Evolutionary conservation across 352 stramenopile species (phyloP), one percentile per base, ranked within the genome.

Genomic region (Globisporangium takayamanum): DNA sequence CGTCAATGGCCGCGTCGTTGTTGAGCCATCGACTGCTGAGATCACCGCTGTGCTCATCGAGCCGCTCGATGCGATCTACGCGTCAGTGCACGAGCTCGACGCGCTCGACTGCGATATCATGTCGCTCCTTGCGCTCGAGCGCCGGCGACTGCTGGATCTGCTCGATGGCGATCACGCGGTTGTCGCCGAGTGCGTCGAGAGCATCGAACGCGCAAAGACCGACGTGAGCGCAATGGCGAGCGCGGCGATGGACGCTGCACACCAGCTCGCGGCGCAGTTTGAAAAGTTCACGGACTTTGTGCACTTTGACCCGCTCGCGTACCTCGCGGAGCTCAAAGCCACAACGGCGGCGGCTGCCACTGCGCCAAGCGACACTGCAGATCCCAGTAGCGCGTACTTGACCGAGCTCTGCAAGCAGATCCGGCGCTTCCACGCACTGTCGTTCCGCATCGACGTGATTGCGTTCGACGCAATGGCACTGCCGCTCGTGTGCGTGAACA

Each of bases 41-140:
- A 91, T 97, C 59, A 74, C 81, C 20, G 57, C 70, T 7, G 73
- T 72, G n/a, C 78, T 97, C 62, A 55, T 95, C 22, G 80, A 85
- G 50, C 74, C 84, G 7, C 72, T 97, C 10, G 87, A 96, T 52
- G 74, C 81, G 8, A 81, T 97, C 30, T 72, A 89, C 10, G 53
- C 70, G 2, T 78, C 80, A 16, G 71, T 97, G 0, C 75, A 92
- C 47, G 81, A 91, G 52, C 76, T 97, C 8, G 82, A 92, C 52
- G 70, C 77, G 16, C 78, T 97, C 26, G 92, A 98, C 64, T 80
- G 74, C 55, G 92, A 98, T 49, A 80, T 97, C 26, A 88, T 97
- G 79, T 95, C 82, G 7, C 68, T 97, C 16, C 68, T 98, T 11
- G 71, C 78, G 6, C 76, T 98, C 2, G 78, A 88, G 3, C 69